A percentile compares a stretch with the other conserved stretches of the same genome.
phyloP scores from a whole-genome alignment of 306 rosid species.

The Quercus agrifolia region DNA sequence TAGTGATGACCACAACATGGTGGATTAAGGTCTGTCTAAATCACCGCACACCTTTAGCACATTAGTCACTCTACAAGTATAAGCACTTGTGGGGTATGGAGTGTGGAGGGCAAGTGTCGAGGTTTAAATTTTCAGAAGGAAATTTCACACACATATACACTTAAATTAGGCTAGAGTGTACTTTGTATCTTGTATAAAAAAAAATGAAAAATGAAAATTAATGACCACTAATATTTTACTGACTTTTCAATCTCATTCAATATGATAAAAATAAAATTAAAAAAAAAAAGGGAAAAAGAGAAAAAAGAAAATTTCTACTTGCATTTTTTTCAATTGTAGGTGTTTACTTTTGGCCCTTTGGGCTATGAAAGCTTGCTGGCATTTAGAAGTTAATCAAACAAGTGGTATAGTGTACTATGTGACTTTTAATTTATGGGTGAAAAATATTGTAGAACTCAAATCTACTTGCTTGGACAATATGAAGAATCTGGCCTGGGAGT shows the following conservation, averaged over 20 bases:
- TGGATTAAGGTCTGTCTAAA: background rate
- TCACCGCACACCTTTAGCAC: rapidly evolving
- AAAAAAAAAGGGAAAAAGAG: background rate
- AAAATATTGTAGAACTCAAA: too few species aligned
- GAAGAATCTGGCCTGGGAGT: background rate
- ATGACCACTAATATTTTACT: background rate
- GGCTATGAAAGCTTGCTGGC: background rate
- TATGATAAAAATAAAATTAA: too few species aligned
- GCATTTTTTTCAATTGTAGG: background rate
- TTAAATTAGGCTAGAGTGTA: too few species aligned
- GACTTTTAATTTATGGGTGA: background rate
- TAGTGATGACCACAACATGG: background rate
- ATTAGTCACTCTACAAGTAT: too few species aligned
- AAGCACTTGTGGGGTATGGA: too few species aligned
- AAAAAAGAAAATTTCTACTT: background rate
- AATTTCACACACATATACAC: rapidly evolving
- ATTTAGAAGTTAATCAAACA: background rate
- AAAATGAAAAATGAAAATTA: background rate
- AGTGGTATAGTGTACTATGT: too few species aligned
- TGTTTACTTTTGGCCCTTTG: background rate
- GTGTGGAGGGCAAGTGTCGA: rapidly evolving
- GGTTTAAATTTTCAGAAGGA: rapidly evolving
- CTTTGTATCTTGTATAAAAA: too few species aligned
- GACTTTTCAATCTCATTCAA: background rate
- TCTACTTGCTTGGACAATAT: background rate